phyloP scores from a whole-genome alignment of 75 land plant species.

The Pinus taeda region DNA sequence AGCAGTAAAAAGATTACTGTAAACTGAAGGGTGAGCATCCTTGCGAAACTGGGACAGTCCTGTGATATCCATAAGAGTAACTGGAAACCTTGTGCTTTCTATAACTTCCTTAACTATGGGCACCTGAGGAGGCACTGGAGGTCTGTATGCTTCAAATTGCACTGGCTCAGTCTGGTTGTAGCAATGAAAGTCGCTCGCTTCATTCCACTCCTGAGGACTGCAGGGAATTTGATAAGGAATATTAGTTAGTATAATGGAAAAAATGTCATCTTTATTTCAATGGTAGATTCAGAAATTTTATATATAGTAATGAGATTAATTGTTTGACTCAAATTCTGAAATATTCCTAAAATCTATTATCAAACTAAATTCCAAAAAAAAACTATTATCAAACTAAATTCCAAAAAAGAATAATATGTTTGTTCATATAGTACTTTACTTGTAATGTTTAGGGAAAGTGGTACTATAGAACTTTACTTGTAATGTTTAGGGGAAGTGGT shows the following conservation, averaged over 20 bases:
- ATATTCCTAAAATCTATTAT: too few species aligned
- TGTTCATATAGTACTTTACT: too few species aligned
- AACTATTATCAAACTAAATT: too few species aligned
- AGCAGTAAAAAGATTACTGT: constrained; percentile 30
- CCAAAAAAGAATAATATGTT: too few species aligned
- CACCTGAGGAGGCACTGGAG: constrained; percentile 43
- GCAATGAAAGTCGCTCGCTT: constrained; percentile 32
- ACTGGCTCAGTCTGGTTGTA: constrained; percentile 51
- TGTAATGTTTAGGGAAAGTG: too few species aligned
- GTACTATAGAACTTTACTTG: constrained; percentile 8
- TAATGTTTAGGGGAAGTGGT: constrained; percentile 34
- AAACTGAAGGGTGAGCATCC: constrained; percentile 76
- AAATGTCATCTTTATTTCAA: background rate
- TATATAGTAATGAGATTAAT: too few species aligned
- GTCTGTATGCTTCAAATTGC: constrained; percentile 22
- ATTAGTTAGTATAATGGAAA: too few species aligned
- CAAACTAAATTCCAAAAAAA: too few species aligned
- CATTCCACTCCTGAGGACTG: background rate
- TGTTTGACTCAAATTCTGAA: too few species aligned
- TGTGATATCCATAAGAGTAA: constrained; percentile 69
- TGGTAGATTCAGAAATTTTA: too few species aligned
- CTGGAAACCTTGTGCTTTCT: constrained; percentile 25
- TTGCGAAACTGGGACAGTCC: constrained; percentile 57
- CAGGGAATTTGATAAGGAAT: too few species aligned
- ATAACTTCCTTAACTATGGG: constrained; percentile 32